Conservation (phyloP, 2,329 filamentous ascomycete genomes). For the Sporothrix variecibatus region DNA sequence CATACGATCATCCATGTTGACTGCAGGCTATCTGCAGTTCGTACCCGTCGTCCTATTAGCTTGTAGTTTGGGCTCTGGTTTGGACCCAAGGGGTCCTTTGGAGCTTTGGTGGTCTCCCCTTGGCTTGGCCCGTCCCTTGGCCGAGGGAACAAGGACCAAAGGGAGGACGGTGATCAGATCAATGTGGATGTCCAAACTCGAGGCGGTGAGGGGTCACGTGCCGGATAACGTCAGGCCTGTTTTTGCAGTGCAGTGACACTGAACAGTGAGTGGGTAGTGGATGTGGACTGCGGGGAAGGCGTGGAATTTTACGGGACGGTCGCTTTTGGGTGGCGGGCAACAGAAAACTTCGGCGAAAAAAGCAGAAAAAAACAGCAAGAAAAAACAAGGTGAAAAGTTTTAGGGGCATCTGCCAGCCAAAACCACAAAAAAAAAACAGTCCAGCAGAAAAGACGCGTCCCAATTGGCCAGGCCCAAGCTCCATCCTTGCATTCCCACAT, state of each 20-base stretch:
- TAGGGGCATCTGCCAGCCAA: conserved; percentile 9
- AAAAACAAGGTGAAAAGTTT: conserved; percentile 19
- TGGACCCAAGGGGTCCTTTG: too few species aligned
- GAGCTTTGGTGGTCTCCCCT: not conserved
- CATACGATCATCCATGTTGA: conserved; percentile 14
- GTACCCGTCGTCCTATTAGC: conserved; percentile 1
- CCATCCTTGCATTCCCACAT: conserved; percentile 22
- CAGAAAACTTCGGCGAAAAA: not conserved
- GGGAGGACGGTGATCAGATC: not conserved
- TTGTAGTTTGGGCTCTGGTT: not conserved
- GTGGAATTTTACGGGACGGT: conserved; percentile 23
- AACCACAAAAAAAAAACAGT: conserved; percentile 18
- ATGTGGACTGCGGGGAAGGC: conserved; percentile 3
- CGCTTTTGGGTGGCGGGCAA: conserved; percentile 18
- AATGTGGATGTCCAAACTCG: not conserved
- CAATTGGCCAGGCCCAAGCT: conserved; percentile 24
- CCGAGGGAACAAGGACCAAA: not conserved
- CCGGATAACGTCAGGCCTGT: not conserved
- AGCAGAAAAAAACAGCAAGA: not conserved
- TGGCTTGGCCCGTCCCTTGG: conserved; percentile 3
- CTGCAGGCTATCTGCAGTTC: not conserved
- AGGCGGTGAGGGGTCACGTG: conserved; percentile 23
- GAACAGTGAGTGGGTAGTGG: not conserved
- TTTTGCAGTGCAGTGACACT: not conserved
- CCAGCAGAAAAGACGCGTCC: conserved; percentile 28